These are phyloP conservation scores for Cladophialophora psammophila DNA, from an alignment of 2,329 filamentous ascomycete genomes.

Conservation along the genomic window DNA sequence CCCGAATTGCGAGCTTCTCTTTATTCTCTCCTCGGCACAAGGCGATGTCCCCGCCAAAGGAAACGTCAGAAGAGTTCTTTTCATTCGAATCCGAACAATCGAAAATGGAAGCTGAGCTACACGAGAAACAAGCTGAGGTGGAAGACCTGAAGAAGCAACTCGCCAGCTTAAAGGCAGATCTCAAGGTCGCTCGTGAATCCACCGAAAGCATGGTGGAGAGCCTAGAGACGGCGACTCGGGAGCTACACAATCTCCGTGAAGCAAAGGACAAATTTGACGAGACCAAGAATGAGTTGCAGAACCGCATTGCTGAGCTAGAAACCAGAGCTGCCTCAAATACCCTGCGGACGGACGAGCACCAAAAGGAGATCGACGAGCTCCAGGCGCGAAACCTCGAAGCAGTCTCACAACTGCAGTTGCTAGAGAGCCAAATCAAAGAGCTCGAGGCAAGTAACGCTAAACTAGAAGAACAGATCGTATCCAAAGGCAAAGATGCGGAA, in stretches of 20 bases:
- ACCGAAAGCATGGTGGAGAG: constrained; percentile 69
- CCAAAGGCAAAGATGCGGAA: constrained; percentile 36
- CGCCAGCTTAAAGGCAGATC: constrained; percentile 70
- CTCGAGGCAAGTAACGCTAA: constrained; percentile 42
- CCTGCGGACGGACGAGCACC: constrained; percentile 43
- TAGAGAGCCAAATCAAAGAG: constrained; percentile 43
- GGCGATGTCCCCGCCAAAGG: constrained; percentile 45
- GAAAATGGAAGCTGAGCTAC: constrained; percentile 76
- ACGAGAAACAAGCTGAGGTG: constrained; percentile 74
- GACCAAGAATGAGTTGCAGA: constrained; percentile 51
- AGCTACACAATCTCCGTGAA: constrained; percentile 65
- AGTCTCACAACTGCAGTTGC: constrained; percentile 48
- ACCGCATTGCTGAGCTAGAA: constrained; percentile 54
- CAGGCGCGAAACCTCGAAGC: constrained; percentile 51
- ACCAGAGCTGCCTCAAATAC: constrained; percentile 40
- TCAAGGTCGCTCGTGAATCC: constrained; percentile 75
- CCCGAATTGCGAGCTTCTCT: constrained; percentile 47
- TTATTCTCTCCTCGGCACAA: constrained; percentile 50
- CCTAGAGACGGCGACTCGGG: constrained; percentile 71
- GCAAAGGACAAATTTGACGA: constrained; percentile 58
- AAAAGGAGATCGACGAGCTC: constrained; percentile 50
- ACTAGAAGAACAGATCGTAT: constrained; percentile 39
- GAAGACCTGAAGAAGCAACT: constrained; percentile 74
- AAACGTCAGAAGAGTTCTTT: constrained; percentile 77
- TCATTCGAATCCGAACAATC: constrained; percentile 90